These are phyloP conservation scores for Friedmanniomyces simplex DNA, from an alignment of 495 filamentous ascomycete genomes.

Conservation along the genomic window DNA sequence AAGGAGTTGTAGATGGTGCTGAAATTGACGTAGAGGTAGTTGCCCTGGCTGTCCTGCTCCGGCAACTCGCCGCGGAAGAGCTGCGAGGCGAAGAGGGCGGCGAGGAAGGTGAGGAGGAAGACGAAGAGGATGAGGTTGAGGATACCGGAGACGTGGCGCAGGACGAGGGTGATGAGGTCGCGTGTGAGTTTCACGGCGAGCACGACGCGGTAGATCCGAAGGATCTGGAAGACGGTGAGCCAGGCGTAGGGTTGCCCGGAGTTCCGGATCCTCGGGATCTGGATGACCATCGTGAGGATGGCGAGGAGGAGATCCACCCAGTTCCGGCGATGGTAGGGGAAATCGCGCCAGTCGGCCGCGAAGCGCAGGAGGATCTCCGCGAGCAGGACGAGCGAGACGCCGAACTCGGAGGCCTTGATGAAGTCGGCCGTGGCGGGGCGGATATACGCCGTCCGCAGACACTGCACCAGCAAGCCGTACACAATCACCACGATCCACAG, in stretches of 20 bases:
- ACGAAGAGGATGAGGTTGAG: slow-evolving; percentile 93
- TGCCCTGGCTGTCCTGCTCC: slow-evolving; percentile 41
- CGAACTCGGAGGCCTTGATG: slow-evolving; percentile 59
- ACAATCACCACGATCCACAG: slow-evolving; percentile 75
- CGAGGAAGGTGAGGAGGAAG: slow-evolving; percentile 87
- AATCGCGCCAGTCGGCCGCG: slow-evolving; percentile 63
- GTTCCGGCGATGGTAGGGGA: slow-evolving; percentile 61
- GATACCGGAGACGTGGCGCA: slow-evolving; percentile 86
- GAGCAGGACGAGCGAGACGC: slow-evolving; percentile 69
- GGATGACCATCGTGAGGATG: slow-evolving; percentile 71
- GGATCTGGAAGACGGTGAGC: slow-evolving; percentile 86
- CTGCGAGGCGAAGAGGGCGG: slow-evolving; percentile 86
- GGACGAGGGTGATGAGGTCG: slow-evolving; percentile 72
- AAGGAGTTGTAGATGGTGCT: slow-evolving; percentile 89
- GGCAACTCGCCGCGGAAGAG: slow-evolving; percentile 83
- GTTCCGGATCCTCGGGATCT: slow-evolving; percentile 68
- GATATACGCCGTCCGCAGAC: slow-evolving; percentile 68
- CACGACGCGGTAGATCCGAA: slow-evolving; percentile 86
- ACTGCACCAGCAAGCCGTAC: slow-evolving; percentile 64
- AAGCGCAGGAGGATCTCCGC: slow-evolving; percentile 77
- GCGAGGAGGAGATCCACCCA: slow-evolving; percentile 71
- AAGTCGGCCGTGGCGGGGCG: slow-evolving; percentile 40
- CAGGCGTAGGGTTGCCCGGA: slow-evolving; percentile 74
- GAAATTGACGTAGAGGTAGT: slow-evolving; percentile 61
- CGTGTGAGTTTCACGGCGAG: slow-evolving; percentile 77